A percentile compares a stretch with the other conserved stretches of the same genome.
Evolutionary conservation across 495 filamentous ascomycete genomes (phyloP).

Genomic region (Copromyces sp.): DNA sequence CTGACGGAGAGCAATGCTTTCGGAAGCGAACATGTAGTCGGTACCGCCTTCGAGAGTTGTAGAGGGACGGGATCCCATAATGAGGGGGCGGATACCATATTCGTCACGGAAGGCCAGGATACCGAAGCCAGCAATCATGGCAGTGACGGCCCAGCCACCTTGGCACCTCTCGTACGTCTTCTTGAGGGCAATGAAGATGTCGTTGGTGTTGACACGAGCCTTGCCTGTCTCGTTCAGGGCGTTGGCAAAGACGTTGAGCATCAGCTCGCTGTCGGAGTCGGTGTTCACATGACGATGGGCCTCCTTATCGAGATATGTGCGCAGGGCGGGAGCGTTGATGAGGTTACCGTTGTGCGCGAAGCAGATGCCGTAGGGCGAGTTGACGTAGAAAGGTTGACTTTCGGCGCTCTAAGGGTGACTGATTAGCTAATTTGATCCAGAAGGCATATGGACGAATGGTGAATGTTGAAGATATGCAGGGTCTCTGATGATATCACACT

Average conservation of each 20-base stretch:
- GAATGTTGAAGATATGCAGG: neutral
- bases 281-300: conserved; percentile 96
- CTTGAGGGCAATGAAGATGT: conserved; percentile 70
- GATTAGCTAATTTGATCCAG: neutral
- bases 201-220: conserved; percentile 82
- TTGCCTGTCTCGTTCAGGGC: conserved; percentile 94
- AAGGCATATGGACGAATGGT: neutral
- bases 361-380: conserved; percentile 73
- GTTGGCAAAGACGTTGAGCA: conserved; percentile 91
- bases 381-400: conserved; percentile 88
- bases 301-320: conserved; percentile 69
- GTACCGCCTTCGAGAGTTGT: conserved; percentile 50
- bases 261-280: conserved; percentile 87
- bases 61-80: conserved; percentile 66
- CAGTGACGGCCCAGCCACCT: conserved; percentile 66
- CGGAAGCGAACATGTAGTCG: conserved; percentile 98
- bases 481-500: neutral
- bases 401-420: conserved; percentile 44
- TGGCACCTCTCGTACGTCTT: conserved; percentile 69
- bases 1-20: conserved; percentile 83
- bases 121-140: conserved; percentile 91
- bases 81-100: conserved; percentile 82
- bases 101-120: conserved; percentile 78
- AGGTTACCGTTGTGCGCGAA: conserved; percentile 71
- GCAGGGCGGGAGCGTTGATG: conserved; percentile 80